Evolutionary conservation across 2,329 filamentous ascomycete genomes (phyloP).

Genomic region (Calonectria hawksworthii): DNA sequence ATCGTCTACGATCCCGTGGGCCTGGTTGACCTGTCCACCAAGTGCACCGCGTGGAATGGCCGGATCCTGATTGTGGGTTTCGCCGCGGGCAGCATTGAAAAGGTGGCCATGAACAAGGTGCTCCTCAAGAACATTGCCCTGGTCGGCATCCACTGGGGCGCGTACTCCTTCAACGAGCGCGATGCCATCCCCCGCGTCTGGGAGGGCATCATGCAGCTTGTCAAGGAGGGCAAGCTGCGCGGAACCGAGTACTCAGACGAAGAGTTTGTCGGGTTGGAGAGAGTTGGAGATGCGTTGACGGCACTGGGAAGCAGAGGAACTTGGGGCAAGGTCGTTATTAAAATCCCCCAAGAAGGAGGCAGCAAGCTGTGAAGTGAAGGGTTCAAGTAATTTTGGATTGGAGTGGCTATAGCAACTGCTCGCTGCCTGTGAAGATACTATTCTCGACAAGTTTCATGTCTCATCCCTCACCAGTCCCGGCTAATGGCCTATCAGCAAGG

Average conservation of each 20-base stretch:
- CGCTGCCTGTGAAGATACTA: neutral
- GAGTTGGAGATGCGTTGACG: slow-evolving; percentile 80
- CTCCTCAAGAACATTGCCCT: slow-evolving; percentile 93
- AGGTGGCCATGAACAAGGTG: slow-evolving; percentile 92
- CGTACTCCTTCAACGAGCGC: slow-evolving; percentile 81
- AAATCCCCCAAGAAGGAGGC: slow-evolving; percentile 77
- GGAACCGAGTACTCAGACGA: slow-evolving; percentile 87
- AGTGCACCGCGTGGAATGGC: slow-evolving; percentile 95
- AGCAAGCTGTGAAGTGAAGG: slow-evolving; percentile 67
- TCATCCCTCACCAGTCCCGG: neutral
- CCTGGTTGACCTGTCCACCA: slow-evolving; percentile 87
- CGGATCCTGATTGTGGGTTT: slow-evolving; percentile 91
- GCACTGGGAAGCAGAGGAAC: slow-evolving; percentile 85
- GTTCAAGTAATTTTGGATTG: neutral
- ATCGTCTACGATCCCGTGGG: slow-evolving; percentile 97
- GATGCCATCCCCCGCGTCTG: slow-evolving; percentile 81
- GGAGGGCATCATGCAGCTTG: slow-evolving; percentile 84
- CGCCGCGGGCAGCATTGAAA: slow-evolving; percentile 82
- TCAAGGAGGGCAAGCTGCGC: slow-evolving; percentile 82
- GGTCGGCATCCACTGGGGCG: slow-evolving; percentile 93
- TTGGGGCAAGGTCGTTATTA: slow-evolving; percentile 97
- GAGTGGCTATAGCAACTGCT: neutral
- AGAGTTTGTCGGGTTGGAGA: slow-evolving; percentile 86
- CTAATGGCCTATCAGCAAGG: neutral
- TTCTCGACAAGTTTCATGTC: neutral